Evolutionary conservation across 805 yeast species (phyloP).

Genomic region (Metschnikowia kunwiensis): DNA sequence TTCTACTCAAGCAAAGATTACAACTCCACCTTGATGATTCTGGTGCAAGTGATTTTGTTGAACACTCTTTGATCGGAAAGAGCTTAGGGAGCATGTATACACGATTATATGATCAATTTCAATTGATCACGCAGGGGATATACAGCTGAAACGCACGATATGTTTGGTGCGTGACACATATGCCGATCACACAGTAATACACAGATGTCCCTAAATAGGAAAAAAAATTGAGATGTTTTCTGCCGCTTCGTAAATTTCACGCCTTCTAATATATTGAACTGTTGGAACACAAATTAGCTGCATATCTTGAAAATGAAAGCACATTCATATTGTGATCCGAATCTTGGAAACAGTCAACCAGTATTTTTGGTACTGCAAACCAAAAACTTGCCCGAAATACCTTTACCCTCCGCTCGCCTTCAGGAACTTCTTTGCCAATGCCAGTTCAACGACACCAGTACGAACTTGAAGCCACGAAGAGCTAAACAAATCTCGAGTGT

Average conservation of each 20-base stretch:
- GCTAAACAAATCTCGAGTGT: background rate
- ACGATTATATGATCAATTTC: conserved; percentile 91
- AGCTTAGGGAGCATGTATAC: conserved; percentile 88
- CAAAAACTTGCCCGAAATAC: conserved; percentile 3
- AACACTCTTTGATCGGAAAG: conserved; percentile 67
- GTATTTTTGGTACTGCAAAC: conserved; percentile 2
- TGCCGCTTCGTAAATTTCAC: too few species aligned
- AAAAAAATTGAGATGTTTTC: conserved; percentile 1
- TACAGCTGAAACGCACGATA: conserved; percentile 39
- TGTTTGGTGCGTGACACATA: too few species aligned
- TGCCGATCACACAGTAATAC: background rate
- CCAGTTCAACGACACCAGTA: background rate
- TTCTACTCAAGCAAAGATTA: conserved; percentile 73
- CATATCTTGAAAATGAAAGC: background rate
- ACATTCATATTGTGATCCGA: background rate
- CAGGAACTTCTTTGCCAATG: conserved; percentile 3
- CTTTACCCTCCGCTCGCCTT: conserved; percentile 3
- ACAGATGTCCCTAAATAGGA: conserved; percentile 1
- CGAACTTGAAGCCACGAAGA: background rate
- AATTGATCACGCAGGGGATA: conserved; percentile 91
- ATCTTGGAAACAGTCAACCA: background rate
- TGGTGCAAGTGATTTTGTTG: conserved; percentile 78
- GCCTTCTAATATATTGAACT: background rate
- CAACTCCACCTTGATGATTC: conserved; percentile 71
- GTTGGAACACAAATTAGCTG: background rate